Evolutionary conservation across 2,329 filamentous ascomycete genomes (phyloP).

Genomic region (Aspergillus sojae): DNA sequence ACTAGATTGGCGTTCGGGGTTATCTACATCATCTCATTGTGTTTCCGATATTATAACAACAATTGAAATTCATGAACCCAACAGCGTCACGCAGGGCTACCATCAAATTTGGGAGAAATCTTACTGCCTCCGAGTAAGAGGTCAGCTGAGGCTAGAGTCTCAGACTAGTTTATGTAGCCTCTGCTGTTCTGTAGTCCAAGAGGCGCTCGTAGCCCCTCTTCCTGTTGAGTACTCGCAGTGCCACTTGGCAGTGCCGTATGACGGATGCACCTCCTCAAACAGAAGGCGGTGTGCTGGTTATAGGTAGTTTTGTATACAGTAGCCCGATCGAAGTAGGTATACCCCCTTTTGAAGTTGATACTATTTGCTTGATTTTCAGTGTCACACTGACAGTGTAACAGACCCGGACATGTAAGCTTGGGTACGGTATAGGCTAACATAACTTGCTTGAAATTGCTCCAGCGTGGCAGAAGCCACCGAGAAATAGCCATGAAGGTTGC

Average conservation of each 20-base stretch:
- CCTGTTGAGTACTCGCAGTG: no score
- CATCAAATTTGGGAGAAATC: neutral
- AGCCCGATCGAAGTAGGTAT: neutral
- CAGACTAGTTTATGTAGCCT: neutral
- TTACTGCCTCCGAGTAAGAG: neutral
- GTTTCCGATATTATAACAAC: neutral
- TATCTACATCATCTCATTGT: neutral
- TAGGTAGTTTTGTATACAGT: neutral
- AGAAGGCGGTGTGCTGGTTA: constrained; percentile 11
- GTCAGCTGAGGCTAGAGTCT: neutral
- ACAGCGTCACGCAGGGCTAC: neutral
- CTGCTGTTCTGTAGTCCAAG: neutral
- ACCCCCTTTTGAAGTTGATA: neutral
- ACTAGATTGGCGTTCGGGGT: constrained; percentile 17
- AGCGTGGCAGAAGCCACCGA: neutral
- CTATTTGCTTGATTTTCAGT: neutral
- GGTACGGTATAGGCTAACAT: neutral
- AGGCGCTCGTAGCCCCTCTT: neutral
- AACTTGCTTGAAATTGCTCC: neutral
- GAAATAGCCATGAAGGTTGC: constrained; percentile 24
- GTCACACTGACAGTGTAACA: neutral
- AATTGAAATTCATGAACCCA: neutral
- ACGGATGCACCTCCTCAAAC: neutral
- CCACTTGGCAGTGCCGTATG: neutral
- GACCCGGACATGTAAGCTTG: neutral